These are phyloP conservation scores for Paecilomyces sp. DNA, from an alignment of 2,329 filamentous ascomycete species.

Conservation along the genomic window DNA sequence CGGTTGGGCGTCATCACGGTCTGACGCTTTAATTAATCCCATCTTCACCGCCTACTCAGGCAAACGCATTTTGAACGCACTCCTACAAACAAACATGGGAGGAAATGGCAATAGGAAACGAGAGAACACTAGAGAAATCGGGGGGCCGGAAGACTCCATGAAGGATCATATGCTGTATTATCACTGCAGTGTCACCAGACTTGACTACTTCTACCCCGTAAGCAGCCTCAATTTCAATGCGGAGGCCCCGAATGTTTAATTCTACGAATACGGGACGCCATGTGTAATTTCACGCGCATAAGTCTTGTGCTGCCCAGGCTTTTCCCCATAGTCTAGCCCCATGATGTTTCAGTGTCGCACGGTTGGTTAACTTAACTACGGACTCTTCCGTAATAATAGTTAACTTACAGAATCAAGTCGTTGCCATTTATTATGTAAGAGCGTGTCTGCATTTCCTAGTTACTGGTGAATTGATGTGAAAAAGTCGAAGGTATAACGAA, in stretches of 20 bases:
- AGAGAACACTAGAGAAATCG: neutral
- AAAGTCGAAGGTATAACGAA: too few species aligned
- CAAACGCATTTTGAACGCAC: neutral
- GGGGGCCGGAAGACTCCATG: neutral
- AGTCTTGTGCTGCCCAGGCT: neutral
- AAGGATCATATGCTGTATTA: neutral
- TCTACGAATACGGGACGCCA: neutral
- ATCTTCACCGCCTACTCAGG: neutral
- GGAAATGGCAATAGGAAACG: neutral
- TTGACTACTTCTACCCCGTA: neutral
- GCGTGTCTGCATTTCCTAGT: too few species aligned
- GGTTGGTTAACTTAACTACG: too few species aligned
- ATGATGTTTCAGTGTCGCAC: too few species aligned
- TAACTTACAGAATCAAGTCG: too few species aligned
- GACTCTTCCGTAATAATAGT: too few species aligned
- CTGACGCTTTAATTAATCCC: neutral
- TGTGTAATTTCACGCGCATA: neutral
- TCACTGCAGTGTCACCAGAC: neutral
- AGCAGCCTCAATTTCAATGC: neutral
- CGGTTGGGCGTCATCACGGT: neutral
- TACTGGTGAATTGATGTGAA: too few species aligned
- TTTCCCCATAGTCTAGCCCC: neutral
- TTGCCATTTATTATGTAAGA: too few species aligned
- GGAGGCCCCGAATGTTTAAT: neutral
- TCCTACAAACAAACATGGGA: neutral